Percentiles rank a stretch among this genome's conserved stretches.
These are phyloP conservation scores for Colletotrichum sp. DNA, from an alignment of 2,329 filamentous ascomycete genomes.

Conservation along the genomic window DNA sequence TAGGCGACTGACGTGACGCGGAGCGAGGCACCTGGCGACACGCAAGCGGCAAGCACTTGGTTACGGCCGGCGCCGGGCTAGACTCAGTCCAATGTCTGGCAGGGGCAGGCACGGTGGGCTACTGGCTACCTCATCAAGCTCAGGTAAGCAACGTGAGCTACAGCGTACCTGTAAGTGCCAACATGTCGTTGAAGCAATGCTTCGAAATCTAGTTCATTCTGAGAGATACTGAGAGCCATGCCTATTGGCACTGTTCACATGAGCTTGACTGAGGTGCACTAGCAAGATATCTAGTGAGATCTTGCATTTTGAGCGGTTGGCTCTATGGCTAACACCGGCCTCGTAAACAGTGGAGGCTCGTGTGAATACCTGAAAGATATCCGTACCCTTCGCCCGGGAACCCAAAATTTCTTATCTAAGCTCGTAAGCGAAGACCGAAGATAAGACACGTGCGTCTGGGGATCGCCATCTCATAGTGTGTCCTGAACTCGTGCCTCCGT, in stretches of 20 bases:
- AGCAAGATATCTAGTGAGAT: background rate
- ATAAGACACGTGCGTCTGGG: background rate
- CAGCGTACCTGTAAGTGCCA: background rate
- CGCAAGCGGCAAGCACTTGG: conserved; percentile 9
- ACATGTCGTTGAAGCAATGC: too few species aligned
- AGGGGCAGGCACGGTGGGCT: background rate
- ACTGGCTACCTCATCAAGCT: background rate
- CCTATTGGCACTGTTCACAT: background rate
- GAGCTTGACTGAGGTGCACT: background rate
- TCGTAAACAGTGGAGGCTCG: background rate
- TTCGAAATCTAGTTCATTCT: background rate
- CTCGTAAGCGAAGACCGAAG: background rate
- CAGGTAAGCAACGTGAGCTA: background rate
- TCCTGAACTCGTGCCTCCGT: background rate
- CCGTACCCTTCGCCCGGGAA: background rate
- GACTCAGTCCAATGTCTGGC: background rate
- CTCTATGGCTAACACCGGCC: background rate
- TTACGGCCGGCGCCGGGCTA: background rate
- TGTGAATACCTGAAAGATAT: background rate
- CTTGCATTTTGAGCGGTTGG: background rate
- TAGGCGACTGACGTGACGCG: conserved; percentile 5
- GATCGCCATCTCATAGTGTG: background rate
- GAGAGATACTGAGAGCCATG: background rate
- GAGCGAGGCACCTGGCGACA: background rate
- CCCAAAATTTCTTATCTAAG: background rate